Base-by-base conservation (phyloP, 2,329 filamentous ascomycete species). In the Apiospora saccharicola region DNA sequence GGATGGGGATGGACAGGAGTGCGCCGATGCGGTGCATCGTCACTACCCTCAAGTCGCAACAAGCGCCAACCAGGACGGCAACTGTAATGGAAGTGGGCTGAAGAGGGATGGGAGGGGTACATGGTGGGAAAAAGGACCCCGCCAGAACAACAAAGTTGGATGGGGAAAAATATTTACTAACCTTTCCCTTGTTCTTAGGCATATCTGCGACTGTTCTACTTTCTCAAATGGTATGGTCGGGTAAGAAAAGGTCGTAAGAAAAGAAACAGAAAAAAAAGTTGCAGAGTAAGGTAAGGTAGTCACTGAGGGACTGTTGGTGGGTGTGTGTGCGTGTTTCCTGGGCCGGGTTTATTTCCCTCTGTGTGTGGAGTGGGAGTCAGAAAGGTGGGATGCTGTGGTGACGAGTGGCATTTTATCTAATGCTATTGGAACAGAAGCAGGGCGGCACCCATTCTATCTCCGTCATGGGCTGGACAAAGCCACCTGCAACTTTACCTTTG, bases 161-260 rank as follows among this genome's bases (percentile, higher is more conserved):
- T 37, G 70, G 51, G 51, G 61, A 69, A 12, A 70, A 53, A 61
- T 64, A 71, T 64, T 34, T 22, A 81, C 89, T 82, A 88, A 97
- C 95, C 88, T 98, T 98, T 95, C 95, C 95, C 92, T 98, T 98
- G 85, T 98, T 98, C 94, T 98, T 98, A 82, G 95, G 95, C 95
- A 98, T 98, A 75, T 85, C 91, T 81, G 73, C 75, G 71, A 71
- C 75, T 75, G 72, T 74, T 78, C 75, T 73, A 78, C 74, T 76
- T 47, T 43, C 12, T 57, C 46, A 51, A 24, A 53, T 12, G 16
- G 44, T 51, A 70, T 68, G 44, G 41, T 14, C 44, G 13, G 41
- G 41, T 68, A 46, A 37, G 16, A 68, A 68, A 68, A 26, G n/a
- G 44, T 34, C 14, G 67, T 46, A n/a, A 41, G 57, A 64, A 37